These are phyloP conservation scores for Xylaria sp. DNA, from an alignment of 2,329 filamentous ascomycete species.

Conservation along the genomic window DNA sequence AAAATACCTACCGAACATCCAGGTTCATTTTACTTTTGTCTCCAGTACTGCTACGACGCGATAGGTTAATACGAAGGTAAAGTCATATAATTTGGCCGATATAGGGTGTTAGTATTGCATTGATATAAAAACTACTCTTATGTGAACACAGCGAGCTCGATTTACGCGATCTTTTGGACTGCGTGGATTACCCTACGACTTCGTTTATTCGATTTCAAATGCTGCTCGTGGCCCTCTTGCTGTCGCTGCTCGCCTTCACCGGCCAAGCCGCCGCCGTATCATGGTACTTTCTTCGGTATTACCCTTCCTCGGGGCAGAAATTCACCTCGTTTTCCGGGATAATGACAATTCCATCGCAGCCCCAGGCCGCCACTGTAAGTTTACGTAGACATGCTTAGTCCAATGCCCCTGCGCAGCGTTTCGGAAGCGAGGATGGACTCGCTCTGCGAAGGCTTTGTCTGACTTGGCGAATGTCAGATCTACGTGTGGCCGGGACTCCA, in stretches of 20 bases:
- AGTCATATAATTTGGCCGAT: neutral
- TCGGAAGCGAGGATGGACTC: neutral
- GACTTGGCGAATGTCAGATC: conserved; percentile 40
- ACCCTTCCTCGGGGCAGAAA: conserved; percentile 48
- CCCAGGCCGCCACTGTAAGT: conserved; percentile 45
- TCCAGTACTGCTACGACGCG: neutral
- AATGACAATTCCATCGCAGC: conserved; percentile 47
- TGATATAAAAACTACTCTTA: conserved; percentile 14
- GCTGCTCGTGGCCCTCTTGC: conserved; percentile 35
- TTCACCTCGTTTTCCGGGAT: conserved; percentile 50
- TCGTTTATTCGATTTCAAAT: conserved; percentile 20
- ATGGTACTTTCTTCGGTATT: conserved; percentile 52
- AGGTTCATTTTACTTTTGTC: neutral
- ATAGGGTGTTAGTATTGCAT: neutral
- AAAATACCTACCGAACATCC: neutral
- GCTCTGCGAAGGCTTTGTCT: neutral
- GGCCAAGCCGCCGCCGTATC: conserved; percentile 46
- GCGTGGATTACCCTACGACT: neutral
- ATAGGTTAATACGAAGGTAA: neutral
- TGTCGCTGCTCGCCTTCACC: conserved; percentile 43
- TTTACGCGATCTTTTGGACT: neutral
- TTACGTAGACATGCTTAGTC: neutral
- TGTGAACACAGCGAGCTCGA: conserved; percentile 1
- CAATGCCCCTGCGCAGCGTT: neutral
- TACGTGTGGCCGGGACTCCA: conserved; percentile 57